Conservation (phyloP, 352 stramenopile genomes). For the Phytopythium aichiense region DNA sequence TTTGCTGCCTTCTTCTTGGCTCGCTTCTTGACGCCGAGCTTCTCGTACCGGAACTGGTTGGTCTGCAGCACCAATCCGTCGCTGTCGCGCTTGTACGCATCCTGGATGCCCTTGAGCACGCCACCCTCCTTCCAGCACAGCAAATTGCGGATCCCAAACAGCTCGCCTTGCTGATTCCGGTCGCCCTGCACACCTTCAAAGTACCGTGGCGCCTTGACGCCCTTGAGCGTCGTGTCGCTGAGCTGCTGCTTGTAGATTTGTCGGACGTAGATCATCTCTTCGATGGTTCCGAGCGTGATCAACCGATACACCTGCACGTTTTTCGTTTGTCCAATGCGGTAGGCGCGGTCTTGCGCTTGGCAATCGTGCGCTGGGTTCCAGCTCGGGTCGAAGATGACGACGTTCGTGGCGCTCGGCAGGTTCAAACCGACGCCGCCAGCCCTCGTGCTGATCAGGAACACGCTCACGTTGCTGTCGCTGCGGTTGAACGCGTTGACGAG, state of each 20-base stretch:
- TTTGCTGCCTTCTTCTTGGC: slow-evolving; percentile 15
- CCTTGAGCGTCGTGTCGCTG: slow-evolving; percentile 76
- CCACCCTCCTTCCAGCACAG: slow-evolving; percentile 70
- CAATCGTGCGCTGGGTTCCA: slow-evolving; percentile 87
- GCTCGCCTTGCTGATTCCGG: slow-evolving; percentile 60
- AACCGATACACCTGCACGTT: slow-evolving; percentile 83
- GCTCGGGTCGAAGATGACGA: slow-evolving; percentile 85
- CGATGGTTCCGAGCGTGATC: slow-evolving; percentile 81
- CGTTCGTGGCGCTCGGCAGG: slow-evolving; percentile 74
- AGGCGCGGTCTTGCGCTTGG: slow-evolving; percentile 80
- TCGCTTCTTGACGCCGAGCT: slow-evolving; percentile 11
- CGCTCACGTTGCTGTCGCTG: slow-evolving; percentile 39
- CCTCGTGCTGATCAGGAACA: slow-evolving; percentile 79
- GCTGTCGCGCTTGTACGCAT: slow-evolving; percentile 49
- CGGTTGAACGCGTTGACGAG: slow-evolving; percentile 78
- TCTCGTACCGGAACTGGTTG: slow-evolving; percentile 51
- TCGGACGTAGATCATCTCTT: slow-evolving; percentile 87
- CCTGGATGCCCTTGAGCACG: slow-evolving; percentile 73
- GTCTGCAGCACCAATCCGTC: slow-evolving; percentile 55
- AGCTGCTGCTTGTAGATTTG: slow-evolving; percentile 89
- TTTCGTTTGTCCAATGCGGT: slow-evolving; percentile 84
- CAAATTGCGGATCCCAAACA: slow-evolving; percentile 78
- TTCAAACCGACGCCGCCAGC: slow-evolving; percentile 77
- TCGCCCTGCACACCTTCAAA: slow-evolving; percentile 82
- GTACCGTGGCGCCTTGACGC: slow-evolving; percentile 57